Base-by-base conservation (phyloP, 2,329 filamentous ascomycete genomes). In the Phyllosticta citriasiana region DNA sequence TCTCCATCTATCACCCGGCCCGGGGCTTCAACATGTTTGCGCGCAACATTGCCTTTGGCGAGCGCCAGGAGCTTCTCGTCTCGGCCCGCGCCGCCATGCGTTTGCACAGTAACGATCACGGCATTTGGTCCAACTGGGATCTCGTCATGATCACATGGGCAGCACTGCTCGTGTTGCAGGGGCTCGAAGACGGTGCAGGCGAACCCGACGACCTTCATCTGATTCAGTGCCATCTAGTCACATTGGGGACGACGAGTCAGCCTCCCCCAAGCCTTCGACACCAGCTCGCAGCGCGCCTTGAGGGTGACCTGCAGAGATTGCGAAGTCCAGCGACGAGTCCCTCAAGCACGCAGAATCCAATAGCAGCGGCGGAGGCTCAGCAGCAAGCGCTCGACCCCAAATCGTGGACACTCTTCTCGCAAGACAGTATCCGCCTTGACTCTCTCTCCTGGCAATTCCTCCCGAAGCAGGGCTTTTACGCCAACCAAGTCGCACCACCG, bases 61-160 rank as follows among this genome's bases (percentile, higher is more conserved):
- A 77, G 60, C 73, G 76, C 55, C 72, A 75, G 27, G 76, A 77
- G 62, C 67, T 78, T 14, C 64, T 78, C 0, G 67, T 77, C 1
- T 78, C 76, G 1, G 75, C 76, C 1, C 67, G 75, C 14, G 74
- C 75, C 1, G 73, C 76, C 0, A 65, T 78, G 19, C 74, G 72
- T 61, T 65, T 78, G 2, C 75, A 77, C 53, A 68, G 72, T 3
- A 68, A 73, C n/a, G 76, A 78, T 57, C 66, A 71, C 24, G 71
- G 73, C 1, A 78, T 78, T 60, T 78, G 76, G 76, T 71, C 74
- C 3, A 78, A 78, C 53, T 78, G 74, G 71, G 76, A 78, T 52
- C 66, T 78, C 0, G 71, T 77, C 51, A 74, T 78, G 64, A 78
- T 78, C 57, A 77, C 76, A 0, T 77, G 75, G 76, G 76, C 76